Evolutionary conservation across 202 grass and related monocot species (phyloP).

Genomic region (Carex sylvatica): DNA sequence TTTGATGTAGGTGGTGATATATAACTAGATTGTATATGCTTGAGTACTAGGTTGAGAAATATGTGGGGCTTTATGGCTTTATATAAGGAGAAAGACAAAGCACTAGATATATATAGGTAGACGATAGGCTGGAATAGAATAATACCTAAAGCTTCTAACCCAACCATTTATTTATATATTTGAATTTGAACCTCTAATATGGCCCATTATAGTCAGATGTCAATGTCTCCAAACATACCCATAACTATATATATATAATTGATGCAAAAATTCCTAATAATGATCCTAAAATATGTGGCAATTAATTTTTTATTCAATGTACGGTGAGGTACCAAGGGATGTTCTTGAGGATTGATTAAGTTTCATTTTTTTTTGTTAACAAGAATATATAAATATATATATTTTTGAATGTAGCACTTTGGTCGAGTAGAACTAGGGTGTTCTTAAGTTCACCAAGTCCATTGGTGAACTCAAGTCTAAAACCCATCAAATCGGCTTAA

Average conservation of each 20-base stretch:
- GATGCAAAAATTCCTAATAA: not conserved
- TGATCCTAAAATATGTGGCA: not conserved
- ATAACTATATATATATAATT: conserved; percentile 27
- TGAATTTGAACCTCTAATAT: conserved; percentile 8
- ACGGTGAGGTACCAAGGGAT: not conserved
- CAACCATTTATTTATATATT: conserved; percentile 45
- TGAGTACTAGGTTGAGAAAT: conserved; percentile 26
- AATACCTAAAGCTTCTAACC: conserved; percentile 25
- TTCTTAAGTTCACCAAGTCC: no score
- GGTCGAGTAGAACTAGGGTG: no score
- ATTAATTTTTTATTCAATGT: not conserved
- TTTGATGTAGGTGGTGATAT: not conserved
- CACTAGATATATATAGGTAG: conserved; percentile 29
- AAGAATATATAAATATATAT: no score
- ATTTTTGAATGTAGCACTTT: no score
- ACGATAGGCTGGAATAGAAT: conserved; percentile 19
- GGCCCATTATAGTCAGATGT: conserved; percentile 35
- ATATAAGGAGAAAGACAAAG: conserved; percentile 16
- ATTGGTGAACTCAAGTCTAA: no score
- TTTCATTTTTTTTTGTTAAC: no score
- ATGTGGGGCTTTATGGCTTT: conserved; percentile 28
- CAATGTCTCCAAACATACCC: conserved; percentile 33
- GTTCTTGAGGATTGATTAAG: not conserved
- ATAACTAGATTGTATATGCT: conserved; percentile 1
- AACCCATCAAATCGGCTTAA: no score